Evolutionary conservation across 2,329 filamentous ascomycete genomes (phyloP).

Genomic region (Aspergillus japonicus): DNA sequence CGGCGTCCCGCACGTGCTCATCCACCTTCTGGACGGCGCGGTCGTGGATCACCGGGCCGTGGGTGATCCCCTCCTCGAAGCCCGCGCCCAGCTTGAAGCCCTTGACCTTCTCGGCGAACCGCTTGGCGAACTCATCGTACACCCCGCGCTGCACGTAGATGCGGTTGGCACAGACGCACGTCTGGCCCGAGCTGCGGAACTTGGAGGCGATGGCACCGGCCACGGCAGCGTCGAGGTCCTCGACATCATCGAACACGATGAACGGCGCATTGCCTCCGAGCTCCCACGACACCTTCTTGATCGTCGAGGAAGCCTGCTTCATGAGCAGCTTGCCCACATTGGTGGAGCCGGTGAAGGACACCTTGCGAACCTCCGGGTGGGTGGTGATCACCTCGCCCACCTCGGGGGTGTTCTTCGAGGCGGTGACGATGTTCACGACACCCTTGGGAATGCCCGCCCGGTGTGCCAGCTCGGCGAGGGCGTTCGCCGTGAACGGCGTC

Average conservation of each 20-base stretch:
- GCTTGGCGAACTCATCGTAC: slow-evolving; percentile 53
- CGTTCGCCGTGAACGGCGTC: slow-evolving; percentile 87
- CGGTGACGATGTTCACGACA: slow-evolving; percentile 85
- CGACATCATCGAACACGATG: slow-evolving; percentile 88
- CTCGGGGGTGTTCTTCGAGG: slow-evolving; percentile 73
- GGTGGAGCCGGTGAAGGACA: slow-evolving; percentile 85
- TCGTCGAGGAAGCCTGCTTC: slow-evolving; percentile 79
- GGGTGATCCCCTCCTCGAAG: slow-evolving; percentile 47
- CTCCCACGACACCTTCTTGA: slow-evolving; percentile 87
- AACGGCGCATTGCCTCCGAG: slow-evolving; percentile 94
- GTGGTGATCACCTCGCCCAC: slow-evolving; percentile 77
- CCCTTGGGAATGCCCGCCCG: slow-evolving; percentile 87
- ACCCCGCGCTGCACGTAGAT: slow-evolving; percentile 54
- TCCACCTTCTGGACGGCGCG: slow-evolving; percentile 78
- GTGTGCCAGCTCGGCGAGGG: slow-evolving; percentile 79
- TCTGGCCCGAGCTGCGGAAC: slow-evolving; percentile 93
- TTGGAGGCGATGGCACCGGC: slow-evolving; percentile 80
- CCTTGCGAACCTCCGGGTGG: slow-evolving; percentile 74
- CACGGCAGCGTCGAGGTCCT: slow-evolving; percentile 82
- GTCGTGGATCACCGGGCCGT: slow-evolving; percentile 65
- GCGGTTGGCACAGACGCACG: slow-evolving; percentile 77
- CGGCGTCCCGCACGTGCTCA: slow-evolving; percentile 75
- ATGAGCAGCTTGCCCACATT: slow-evolving; percentile 73
- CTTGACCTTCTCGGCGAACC: slow-evolving; percentile 56
- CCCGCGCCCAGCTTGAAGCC: slow-evolving; percentile 49